Evolutionary conservation across 495 filamentous ascomycete species (phyloP).

Genomic region (Neurospora tetraspora): DNA sequence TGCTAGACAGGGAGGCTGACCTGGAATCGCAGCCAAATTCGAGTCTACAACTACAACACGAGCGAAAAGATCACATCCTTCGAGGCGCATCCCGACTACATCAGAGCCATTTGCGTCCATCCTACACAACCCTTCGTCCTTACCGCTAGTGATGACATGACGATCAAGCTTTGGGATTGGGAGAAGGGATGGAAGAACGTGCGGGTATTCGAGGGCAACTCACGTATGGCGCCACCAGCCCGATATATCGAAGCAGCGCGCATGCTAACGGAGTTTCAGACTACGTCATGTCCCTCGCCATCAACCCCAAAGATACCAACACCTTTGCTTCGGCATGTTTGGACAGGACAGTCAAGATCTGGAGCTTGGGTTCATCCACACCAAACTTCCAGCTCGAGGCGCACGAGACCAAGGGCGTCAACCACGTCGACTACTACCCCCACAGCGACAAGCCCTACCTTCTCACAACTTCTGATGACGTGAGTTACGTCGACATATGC

Average conservation of each 20-base stretch:
- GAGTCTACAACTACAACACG: conserved; percentile 91
- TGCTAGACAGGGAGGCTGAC: neutral
- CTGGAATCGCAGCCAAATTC: conserved; percentile 18
- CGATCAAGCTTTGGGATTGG: conserved; percentile 99
- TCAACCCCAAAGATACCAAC: conserved; percentile 98
- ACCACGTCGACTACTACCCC: conserved; percentile 96
- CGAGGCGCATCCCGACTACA: conserved; percentile 98
- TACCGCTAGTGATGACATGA: conserved; percentile 98
- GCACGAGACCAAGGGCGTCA: conserved; percentile 96
- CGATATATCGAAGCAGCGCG: neutral
- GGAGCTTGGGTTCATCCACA: conserved; percentile 82
- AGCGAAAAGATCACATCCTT: conserved; percentile 98
- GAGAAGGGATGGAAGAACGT: conserved; percentile 97
- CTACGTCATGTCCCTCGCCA: conserved; percentile 92
- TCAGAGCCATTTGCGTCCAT: conserved; percentile 94
- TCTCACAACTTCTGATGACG: conserved; percentile 88
- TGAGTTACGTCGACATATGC: neutral
- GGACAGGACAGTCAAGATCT: conserved; percentile 96
- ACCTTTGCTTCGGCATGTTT: conserved; percentile 94
- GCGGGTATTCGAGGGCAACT: conserved; percentile 96
- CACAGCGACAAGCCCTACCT: conserved; percentile 95
- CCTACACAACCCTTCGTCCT: conserved; percentile 92
- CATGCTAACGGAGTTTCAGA: conserved; percentile 14
- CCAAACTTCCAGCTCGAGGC: conserved; percentile 95
- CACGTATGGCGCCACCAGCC: conserved; percentile 33